Base-by-base conservation (phyloP, 2,329 filamentous ascomycete species). In the Arthroderma uncinatum region DNA sequence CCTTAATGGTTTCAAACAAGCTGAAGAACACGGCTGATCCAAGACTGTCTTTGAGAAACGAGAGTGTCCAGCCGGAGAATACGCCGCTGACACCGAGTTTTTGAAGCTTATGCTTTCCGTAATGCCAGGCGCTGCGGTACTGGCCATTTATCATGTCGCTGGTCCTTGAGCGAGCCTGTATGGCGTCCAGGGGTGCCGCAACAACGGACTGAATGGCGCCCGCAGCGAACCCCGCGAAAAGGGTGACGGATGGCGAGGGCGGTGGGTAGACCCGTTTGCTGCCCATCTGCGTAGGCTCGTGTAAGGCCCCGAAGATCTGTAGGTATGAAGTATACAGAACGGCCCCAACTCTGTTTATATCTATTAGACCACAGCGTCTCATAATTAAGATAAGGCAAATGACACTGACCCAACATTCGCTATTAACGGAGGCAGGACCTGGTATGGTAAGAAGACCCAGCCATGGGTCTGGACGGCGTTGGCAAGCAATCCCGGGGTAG, bases 241-340 rank as follows among this genome's bases (percentile, higher is more conserved):
- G 82, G 8, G 82, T 83, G 33, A 75, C 71, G 0, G 67, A 65
- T 0, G 77, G 72, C 0, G 77, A 71, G 9, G 82, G 77, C 19
- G 82, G 81, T 2, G 82, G 82, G 63, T 81, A 84, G 12, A 81
- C 73, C 52, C 81, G 76, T 63, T 82, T 84, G 14, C 74, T 74
- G 5, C 79, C 74, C 59, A 79, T 73, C 0, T 79, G 77, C 1
- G 80, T 77, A 1, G 81, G 81, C 54, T 79, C 78, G 65, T 85
- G 79, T 1, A 84, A 69, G 16, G 66, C 62, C n/a, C 78, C 78
- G 9, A 85, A 73, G 21, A 76, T 75, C 65, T 83, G 80, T 16
- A 85, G 77, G 63, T 85, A 85, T 14, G 77, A 78, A 1, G 82
- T 83, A 63, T 85, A 85, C 10, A 85, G 71, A 5, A 84, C 76